Evolutionary conservation across 2,329 filamentous ascomycete species (phyloP), one percentile per base, ranked within the genome.

Genomic region (Diaporthe citri): DNA sequence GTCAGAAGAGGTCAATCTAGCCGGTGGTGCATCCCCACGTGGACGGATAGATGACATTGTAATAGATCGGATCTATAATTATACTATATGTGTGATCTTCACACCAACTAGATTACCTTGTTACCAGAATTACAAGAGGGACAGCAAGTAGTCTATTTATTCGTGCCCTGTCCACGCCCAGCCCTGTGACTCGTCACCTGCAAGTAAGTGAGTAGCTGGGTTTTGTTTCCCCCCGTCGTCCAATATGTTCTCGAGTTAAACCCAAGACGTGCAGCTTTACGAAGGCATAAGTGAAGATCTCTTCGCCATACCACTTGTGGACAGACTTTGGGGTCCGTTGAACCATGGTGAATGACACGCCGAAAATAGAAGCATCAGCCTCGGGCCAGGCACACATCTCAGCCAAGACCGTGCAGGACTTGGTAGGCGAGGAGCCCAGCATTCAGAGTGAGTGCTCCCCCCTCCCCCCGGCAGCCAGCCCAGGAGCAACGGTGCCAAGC

Each of bases 401-500:
- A 51, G 62, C 62, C 62, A 52, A 67, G 46, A 25, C 28, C 10
- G 17, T n/a, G 17, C 62, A 51, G 31, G 28, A 52, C 62, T 10
- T 22, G 31, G 25, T 41, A 17, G 22, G 62, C 62, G 10, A 15
- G 5, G 5, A 36, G 62, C 62, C 43, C 62, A 62, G 59, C 59
- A 31, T 48, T 52, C 48, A 67, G 25, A 25, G 28, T 22, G 31
- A 46, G 20, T 22, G 43, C 48, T 51, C 20, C 34, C 51, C 43
- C 28, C n/a, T n/a, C 31, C 48, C 43, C 62, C 62, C 43, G 22
- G 4, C 43, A 46, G 43, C 43, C 43, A 8, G 43, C 43, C 13
- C n/a, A n/a, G n/a, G n/a, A 66, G 41, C 20, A 67, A 39, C 12
- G 46, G 46, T 67, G 64, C 64, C 64, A 67, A 67, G 64, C 46